These are phyloP conservation scores for Paramecium octaurelia DNA, from an alignment of 73 alveolate species.

Conservation along the genomic window DNA sequence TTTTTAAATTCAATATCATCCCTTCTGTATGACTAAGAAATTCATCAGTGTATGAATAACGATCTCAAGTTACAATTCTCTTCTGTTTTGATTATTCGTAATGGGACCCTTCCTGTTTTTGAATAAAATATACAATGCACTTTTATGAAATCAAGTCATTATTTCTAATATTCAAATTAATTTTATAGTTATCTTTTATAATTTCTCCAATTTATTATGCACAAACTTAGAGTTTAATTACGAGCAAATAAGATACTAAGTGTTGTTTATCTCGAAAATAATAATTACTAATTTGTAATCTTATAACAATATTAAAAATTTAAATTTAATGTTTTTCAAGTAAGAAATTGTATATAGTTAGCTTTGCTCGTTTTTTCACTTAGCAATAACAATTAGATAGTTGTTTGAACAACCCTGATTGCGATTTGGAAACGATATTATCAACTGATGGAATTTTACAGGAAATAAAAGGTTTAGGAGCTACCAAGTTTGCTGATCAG, in stretches of 20 bases:
- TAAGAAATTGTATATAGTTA: neutral
- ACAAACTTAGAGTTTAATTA: neutral
- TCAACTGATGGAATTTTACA: neutral
- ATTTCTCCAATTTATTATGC: neutral
- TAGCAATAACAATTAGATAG: neutral
- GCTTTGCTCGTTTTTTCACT: conserved; percentile 15
- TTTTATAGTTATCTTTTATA: neutral
- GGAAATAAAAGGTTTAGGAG: conserved; percentile 42
- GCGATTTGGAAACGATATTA: neutral
- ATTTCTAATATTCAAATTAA: neutral
- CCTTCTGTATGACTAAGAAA: neutral
- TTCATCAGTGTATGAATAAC: neutral
- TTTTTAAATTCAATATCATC: neutral
- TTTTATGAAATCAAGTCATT: neutral
- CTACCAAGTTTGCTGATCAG: conserved; percentile 31
- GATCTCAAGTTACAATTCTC: too few relatives aligned
- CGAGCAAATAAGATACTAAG: neutral
- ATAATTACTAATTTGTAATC: neutral
- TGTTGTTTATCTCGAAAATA: neutral
- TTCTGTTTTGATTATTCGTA: too few relatives aligned
- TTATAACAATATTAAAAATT: neutral
- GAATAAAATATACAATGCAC: neutral
- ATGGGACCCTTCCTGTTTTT: too few relatives aligned
- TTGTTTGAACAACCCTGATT: neutral
- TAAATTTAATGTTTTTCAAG: conserved; percentile 27